These are phyloP conservation scores for Aspergillus sp. DNA, from an alignment of 2,329 filamentous ascomycete genomes.

Conservation along the genomic window DNA sequence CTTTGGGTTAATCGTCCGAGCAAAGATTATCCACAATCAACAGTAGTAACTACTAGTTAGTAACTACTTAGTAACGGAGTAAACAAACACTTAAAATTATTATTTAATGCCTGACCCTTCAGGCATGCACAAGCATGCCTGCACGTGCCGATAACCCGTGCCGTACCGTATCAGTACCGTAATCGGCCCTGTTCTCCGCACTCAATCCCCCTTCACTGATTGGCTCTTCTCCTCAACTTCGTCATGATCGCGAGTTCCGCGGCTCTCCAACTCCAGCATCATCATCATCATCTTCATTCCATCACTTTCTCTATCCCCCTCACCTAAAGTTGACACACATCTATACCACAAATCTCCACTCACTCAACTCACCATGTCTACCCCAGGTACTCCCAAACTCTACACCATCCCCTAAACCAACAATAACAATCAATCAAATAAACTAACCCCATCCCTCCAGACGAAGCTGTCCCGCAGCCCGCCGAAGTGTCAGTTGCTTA, in stretches of 20 bases:
- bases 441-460: slow-evolving; percentile 21
- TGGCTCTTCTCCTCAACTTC: background rate
- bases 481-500: slow-evolving; percentile 40
- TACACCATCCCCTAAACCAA: background rate
- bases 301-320: background rate
- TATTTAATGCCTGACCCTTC: background rate
- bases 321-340: background rate
- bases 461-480: slow-evolving; percentile 30
- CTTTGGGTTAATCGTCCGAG: background rate
- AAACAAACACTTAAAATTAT: background rate
- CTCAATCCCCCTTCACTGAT: background rate
- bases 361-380: slow-evolving; percentile 13
- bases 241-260: slow-evolving; percentile 1
- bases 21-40: background rate
- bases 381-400: slow-evolving; percentile 18
- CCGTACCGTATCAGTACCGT: background rate
- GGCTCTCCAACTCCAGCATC: slow-evolving; percentile 1
- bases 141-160: background rate
- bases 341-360: background rate
- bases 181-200: background rate
- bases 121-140: background rate
- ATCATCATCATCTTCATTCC: background rate
- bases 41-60: no score
- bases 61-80: background rate
- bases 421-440: background rate